These are phyloP conservation scores for Pinguiococcus pyrenoidosus DNA, from an alignment of 108 stramenopile species.

Conservation along the genomic window DNA sequence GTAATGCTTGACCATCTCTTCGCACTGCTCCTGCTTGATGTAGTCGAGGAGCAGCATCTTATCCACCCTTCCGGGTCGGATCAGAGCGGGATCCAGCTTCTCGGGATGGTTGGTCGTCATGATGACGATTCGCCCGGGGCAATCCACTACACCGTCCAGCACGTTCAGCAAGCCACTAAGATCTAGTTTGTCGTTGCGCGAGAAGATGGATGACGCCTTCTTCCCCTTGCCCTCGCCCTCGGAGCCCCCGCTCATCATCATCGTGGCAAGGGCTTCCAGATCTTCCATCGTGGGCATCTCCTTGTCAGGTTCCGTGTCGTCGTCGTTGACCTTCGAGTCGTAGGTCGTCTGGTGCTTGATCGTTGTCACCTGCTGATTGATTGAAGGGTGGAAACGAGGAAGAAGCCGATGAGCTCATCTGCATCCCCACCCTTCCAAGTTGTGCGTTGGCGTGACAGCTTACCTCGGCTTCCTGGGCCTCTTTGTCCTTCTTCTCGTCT, in stretches of 20 bases:
- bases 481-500: not conserved
- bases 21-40: slow-evolving; percentile 31
- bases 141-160: slow-evolving; percentile 64
- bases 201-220: not conserved
- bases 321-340: no score
- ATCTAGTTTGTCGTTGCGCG: slow-evolving; percentile 32
- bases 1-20: slow-evolving; percentile 51
- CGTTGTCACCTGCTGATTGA: no score
- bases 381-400: no score
- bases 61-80: slow-evolving; percentile 63
- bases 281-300: no score
- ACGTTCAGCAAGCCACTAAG: slow-evolving; percentile 56
- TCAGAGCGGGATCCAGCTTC: slow-evolving; percentile 56
- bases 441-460: no score
- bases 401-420: no score
- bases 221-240: no score
- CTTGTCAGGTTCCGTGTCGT: no score
- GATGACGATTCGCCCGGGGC: slow-evolving; percentile 57
- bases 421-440: no score
- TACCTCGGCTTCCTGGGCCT: slow-evolving; percentile 1
- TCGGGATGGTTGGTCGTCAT: slow-evolving; percentile 69
- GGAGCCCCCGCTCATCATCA: no score
- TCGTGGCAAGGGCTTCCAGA: no score
- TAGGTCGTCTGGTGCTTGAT: no score
- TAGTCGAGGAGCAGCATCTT: slow-evolving; percentile 48